Base-by-base conservation (phyloP, 257 asterid genomes). In the Plantago major region DNA sequence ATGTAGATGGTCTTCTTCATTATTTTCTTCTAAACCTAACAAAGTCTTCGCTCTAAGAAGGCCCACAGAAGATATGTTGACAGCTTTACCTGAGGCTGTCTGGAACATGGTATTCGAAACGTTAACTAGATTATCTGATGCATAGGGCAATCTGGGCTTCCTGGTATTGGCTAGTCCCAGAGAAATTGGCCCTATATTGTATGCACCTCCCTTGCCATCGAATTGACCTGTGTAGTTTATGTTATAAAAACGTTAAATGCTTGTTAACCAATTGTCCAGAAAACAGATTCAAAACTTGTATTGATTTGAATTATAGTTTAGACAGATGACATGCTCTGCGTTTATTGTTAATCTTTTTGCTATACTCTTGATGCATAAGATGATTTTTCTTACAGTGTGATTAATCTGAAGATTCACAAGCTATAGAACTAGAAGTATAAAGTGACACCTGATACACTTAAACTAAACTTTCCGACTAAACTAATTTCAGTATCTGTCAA, bases 41-140 rank as follows among this genome's bases (percentile, higher is more conserved):
- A 93, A 68, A 42, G 83, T 53, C 73, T 85, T 85, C 52, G 97
- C 99, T 81, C 86, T 87, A 67, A 63, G 77, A 54, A 93, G 80
- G 67, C 99, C 92, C 60, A 84, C 85, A 0, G 92, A 73, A 77
- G 95, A 84, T 74, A 87, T 65, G 60, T 58, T 64, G 54, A 93
- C 95, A 62, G 78, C 42, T 82, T 87, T 89, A 64, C 99, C 99
- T 0, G 96, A 87, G 26, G 76, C 88, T 22, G 82, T 79, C 81
- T 78, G 84, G 60, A 81, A 78, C 83, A 73, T 74, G 73, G 92
- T 68, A 74, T 78, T 79, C 68, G 85, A 68, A 59, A 57, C 46
- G 52, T 60, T 60, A 55, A 59, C 63, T 50, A 12, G 65, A 59
- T 64, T 63, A 55, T 53, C 58, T 30, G 82, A 52, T 46, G 66